A percentile compares a stretch with the other conserved stretches of the same genome.
Conservation (phyloP, 2,329 filamentous ascomycete genomes). For the Clarireedia hainanense region DNA sequence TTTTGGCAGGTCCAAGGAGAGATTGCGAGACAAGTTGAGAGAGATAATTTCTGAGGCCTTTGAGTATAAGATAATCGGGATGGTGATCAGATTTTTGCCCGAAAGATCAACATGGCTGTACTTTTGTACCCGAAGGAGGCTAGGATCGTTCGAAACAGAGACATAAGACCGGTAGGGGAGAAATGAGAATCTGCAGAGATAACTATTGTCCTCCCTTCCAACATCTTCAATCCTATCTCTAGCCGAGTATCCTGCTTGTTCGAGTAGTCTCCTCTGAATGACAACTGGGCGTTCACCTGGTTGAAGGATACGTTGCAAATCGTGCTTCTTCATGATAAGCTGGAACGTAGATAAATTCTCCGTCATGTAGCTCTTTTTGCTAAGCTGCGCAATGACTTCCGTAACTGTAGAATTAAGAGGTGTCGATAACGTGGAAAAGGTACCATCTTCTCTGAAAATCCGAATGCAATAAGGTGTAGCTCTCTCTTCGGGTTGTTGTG, state of each 20-base stretch:
- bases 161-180: constrained; percentile 78
- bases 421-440: constrained; percentile 87
- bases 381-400: constrained; percentile 82
- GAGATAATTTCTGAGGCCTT: constrained; percentile 90
- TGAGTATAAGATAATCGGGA: constrained; percentile 88
- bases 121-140: constrained; percentile 75
- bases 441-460: constrained; percentile 88
- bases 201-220: constrained; percentile 94
- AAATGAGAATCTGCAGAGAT: constrained; percentile 93
- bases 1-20: constrained; percentile 85
- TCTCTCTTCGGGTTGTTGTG: constrained; percentile 67
- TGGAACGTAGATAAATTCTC: constrained; percentile 92
- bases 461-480: constrained; percentile 80
- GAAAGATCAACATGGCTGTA: constrained; percentile 91
- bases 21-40: constrained; percentile 84
- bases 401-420: constrained; percentile 74
- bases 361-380: constrained; percentile 88
- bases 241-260: constrained; percentile 86
- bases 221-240: constrained; percentile 86
- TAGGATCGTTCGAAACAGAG: constrained; percentile 66
- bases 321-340: constrained; percentile 90
- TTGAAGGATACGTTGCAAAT: constrained; percentile 73
- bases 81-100: constrained; percentile 84
- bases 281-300: constrained; percentile 74
- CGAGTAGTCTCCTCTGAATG: constrained; percentile 83